A percentile compares a stretch with the other conserved stretches of the same genome.
phyloP scores from a whole-genome alignment of 2,329 filamentous ascomycete genomes.

The Endocalyx cinctus region DNA sequence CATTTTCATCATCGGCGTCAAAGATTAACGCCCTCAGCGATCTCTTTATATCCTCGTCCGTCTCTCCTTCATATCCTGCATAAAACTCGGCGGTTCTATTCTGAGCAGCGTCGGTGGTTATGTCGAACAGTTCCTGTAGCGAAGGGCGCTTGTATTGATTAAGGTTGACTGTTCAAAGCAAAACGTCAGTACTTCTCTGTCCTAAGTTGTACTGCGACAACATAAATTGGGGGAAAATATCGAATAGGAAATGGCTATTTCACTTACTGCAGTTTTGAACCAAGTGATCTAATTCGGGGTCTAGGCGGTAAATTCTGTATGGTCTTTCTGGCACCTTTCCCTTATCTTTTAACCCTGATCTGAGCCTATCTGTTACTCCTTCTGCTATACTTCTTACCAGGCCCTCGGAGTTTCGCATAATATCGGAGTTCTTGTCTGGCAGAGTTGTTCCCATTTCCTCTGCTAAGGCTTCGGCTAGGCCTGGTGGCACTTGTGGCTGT shows the following conservation, averaged over 20 bases:
- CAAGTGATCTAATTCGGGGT: not conserved
- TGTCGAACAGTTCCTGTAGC: conserved; percentile 1
- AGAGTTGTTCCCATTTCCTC: too few species aligned
- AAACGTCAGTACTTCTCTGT: conserved; percentile 1
- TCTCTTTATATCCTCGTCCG: not conserved
- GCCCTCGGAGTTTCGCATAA: too few species aligned
- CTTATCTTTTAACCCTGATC: too few species aligned
- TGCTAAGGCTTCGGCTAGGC: too few species aligned
- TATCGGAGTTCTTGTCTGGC: too few species aligned
- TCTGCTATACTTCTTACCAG: too few species aligned
- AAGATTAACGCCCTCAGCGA: conserved; percentile 3
- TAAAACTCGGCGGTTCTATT: not conserved
- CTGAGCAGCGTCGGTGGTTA: not conserved
- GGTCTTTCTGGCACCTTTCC: too few species aligned
- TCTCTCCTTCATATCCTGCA: conserved; percentile 1
- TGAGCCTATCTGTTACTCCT: too few species aligned
- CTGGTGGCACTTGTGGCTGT: too few species aligned
- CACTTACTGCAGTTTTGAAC: too few species aligned
- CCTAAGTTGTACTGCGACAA: not conserved
- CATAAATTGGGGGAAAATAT: not conserved
- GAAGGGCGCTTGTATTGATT: conserved; percentile 1
- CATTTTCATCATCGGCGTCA: conserved; percentile 6
- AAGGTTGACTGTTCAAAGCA: conserved; percentile 4
- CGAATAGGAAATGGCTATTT: too few species aligned
- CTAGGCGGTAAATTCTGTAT: too few species aligned